Evolutionary conservation across 495 filamentous ascomycete genomes (phyloP).

Genomic region (Lophiotrema nucula): DNA sequence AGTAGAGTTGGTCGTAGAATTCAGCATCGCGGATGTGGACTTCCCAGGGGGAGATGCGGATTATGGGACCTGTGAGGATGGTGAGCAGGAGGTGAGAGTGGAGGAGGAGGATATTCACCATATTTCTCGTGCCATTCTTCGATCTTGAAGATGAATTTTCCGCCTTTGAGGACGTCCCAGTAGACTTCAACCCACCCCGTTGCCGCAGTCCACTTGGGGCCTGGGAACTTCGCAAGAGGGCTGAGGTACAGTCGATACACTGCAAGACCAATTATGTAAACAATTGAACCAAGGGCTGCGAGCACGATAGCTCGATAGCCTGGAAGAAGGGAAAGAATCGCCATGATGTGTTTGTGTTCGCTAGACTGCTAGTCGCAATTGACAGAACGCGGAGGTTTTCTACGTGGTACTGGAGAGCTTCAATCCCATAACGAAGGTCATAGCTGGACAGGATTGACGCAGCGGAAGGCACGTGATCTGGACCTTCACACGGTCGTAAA

Average conservation of each 20-base stretch:
- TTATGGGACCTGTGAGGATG: conserved; percentile 26
- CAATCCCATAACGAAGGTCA: too few species aligned
- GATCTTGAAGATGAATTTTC: conserved; percentile 22
- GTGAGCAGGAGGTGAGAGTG: not conserved
- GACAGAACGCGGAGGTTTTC: too few species aligned
- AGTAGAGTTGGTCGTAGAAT: conserved; percentile 28
- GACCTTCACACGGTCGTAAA: too few species aligned
- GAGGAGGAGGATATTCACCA: conserved; percentile 1
- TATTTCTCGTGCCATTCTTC: conserved; percentile 12
- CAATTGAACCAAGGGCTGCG: too few species aligned
- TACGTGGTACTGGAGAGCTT: too few species aligned
- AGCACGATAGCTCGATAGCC: too few species aligned
- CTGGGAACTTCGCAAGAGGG: conserved; percentile 22
- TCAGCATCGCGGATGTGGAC: conserved; percentile 17
- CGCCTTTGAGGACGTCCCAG: conserved; percentile 1
- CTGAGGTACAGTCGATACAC: conserved; percentile 19
- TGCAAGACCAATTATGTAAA: too few species aligned
- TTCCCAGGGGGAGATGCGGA: conserved; percentile 27
- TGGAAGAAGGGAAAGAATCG: too few species aligned
- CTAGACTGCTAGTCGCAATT: too few species aligned
- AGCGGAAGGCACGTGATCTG: too few species aligned
- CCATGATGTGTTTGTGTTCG: too few species aligned
- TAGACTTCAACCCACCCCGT: conserved; percentile 21
- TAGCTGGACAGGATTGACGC: too few species aligned
- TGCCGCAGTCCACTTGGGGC: conserved; percentile 15